Evolutionary conservation across 108 stramenopile species (phyloP), one percentile per base, ranked within the genome.

Genomic region (Seminavis robusta): DNA sequence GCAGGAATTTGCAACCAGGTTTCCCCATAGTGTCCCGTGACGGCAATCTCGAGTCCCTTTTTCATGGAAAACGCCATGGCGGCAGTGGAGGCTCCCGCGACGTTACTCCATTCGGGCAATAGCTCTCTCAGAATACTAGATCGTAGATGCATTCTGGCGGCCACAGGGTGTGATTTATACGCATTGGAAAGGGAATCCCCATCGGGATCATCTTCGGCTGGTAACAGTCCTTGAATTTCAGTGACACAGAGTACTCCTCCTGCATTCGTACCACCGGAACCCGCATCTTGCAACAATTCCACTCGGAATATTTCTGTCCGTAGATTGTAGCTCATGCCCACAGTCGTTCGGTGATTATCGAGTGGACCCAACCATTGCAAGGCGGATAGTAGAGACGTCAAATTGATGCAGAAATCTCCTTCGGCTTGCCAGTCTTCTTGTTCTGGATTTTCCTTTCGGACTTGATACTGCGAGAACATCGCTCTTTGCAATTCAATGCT

Each of bases 331-430:
- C 77, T 72, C 60, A 83, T 56, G 47, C 70, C 65, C 20, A 87
- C 29, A 50, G 74, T 69, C 7, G 77, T 71, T 11, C 47, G 47
- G 21, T 76, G 68, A 23, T 71, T 58, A 10, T 62, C 64, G 27
- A 65, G 69, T 39, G 74, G 67, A 7, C 79, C 79, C 2, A 87
- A 56, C 8, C 80, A 47, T 3, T 68, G 65, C 34, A 87, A 65
- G 32, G 81, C 83, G 51, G 80, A 81, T 50, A 87, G 32, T 0
- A 87, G 69, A 0, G 76, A 78, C 0, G 79, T 74, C 2, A 87
- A 47, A 53, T 81, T 87, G 54, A 87, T 56, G 15, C 70, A 74
- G 38, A 87, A 86, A 9, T 39, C 36, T 29, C 50, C 34, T 41
- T 39, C 48, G 19, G 16, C 36, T 30, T 37, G n/a, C 50, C 44